A percentile compares a stretch with the other conserved stretches of the same genome.
Conservation (phyloP, 2,329 filamentous ascomycete genomes). For the Trichoderma sp. region DNA sequence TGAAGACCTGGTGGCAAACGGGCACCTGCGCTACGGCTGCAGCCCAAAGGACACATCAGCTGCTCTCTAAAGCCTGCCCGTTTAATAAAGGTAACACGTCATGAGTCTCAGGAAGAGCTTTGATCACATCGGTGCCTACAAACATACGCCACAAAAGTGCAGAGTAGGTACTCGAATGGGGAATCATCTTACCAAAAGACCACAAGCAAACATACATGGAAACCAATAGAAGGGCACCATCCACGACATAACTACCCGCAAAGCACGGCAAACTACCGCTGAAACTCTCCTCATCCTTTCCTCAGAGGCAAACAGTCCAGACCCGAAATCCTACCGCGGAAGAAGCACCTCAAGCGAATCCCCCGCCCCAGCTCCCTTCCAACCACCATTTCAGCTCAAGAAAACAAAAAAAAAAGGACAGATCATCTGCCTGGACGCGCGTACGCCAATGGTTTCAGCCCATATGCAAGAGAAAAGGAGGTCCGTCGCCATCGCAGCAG, state of each 20-base stretch:
- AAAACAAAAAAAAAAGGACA: too few relatives aligned
- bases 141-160: background rate
- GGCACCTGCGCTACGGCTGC: too few relatives aligned
- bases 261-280: background rate
- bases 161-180: background rate
- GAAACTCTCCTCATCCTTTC: background rate
- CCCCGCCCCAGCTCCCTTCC: background rate
- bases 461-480: background rate
- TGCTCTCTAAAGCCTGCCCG: too few relatives aligned
- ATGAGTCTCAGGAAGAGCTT: background rate
- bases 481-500: background rate
- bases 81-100: background rate
- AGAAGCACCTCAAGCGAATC: background rate
- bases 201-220: background rate
- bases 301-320: background rate
- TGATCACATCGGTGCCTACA: background rate
- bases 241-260: background rate
- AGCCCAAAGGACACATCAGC: too few relatives aligned
- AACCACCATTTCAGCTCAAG: background rate
- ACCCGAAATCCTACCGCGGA: background rate
- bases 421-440: background rate
- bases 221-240: background rate
- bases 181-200: background rate
- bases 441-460: background rate
- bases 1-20: too few relatives aligned